phyloP scores from a whole-genome alignment of 2,329 filamentous ascomycete genomes.

The Ascochyta lentis region DNA sequence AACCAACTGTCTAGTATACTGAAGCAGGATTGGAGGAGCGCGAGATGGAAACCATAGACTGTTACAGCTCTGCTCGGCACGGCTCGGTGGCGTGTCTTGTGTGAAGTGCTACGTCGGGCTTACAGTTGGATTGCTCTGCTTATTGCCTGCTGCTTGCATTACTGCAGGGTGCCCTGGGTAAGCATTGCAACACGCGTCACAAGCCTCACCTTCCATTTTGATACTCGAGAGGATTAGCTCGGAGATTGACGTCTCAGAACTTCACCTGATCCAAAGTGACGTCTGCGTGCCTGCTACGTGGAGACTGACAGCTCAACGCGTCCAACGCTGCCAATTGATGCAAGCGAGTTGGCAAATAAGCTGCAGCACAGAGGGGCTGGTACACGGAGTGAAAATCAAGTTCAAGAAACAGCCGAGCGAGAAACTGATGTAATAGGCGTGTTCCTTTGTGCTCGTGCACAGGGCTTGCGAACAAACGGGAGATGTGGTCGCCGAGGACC shows the following conservation, averaged over 20 bases:
- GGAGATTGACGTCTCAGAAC: constrained; percentile 17
- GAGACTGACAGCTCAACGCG: constrained; percentile 25
- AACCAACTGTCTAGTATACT: constrained; percentile 2
- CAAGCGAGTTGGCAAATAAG: constrained; percentile 28
- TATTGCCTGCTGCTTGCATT: not conserved
- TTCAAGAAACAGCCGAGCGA: constrained; percentile 38
- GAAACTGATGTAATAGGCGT: constrained; percentile 35
- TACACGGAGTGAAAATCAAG: constrained; percentile 39
- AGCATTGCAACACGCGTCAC: constrained; percentile 7
- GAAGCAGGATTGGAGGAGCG: not conserved
- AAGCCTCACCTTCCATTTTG: constrained; percentile 1
- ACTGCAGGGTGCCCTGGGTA: constrained; percentile 3
- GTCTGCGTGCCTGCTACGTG: constrained; percentile 24
- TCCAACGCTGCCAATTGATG: constrained; percentile 33
- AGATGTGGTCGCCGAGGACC: constrained; percentile 19
- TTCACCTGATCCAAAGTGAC: constrained; percentile 15
- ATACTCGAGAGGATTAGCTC: constrained; percentile 1
- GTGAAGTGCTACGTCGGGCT: not conserved
- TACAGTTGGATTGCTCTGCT: not conserved
- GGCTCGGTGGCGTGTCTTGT: not conserved
- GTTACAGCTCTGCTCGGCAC: not conserved
- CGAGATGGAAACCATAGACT: not conserved
- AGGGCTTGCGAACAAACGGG: constrained; percentile 28
- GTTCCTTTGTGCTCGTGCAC: constrained; percentile 39
- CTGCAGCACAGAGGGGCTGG: constrained; percentile 45